These are phyloP conservation scores for Rosellinia necatrix DNA, from an alignment of 2,329 filamentous ascomycete species.

Conservation along the genomic window DNA sequence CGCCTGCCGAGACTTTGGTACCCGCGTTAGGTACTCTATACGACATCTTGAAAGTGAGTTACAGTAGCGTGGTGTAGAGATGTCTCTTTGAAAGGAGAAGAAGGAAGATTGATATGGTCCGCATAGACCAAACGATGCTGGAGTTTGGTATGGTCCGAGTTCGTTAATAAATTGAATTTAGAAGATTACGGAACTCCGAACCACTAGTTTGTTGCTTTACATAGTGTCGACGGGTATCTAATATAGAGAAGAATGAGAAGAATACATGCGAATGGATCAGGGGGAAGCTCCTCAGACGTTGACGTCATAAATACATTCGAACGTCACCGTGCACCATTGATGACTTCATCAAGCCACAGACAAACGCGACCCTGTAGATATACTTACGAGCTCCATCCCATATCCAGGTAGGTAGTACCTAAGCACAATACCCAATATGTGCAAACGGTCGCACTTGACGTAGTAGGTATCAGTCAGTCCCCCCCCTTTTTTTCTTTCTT, in stretches of 20 bases:
- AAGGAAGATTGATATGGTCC: too few relatives aligned
- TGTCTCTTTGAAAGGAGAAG: too few relatives aligned
- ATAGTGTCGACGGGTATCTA: background rate
- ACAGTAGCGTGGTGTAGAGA: background rate
- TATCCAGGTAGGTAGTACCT: too few relatives aligned
- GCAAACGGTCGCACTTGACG: too few relatives aligned
- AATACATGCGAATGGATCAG: too few relatives aligned
- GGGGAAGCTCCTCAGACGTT: conserved; percentile 6
- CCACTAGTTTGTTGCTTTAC: background rate
- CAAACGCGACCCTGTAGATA: too few relatives aligned
- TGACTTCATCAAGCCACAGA: conserved; percentile 30
- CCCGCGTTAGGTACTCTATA: conserved; percentile 36
- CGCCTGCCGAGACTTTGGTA: conserved; percentile 52
- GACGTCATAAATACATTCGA: conserved; percentile 32
- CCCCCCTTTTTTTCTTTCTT: too few relatives aligned
- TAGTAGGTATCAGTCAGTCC: too few relatives aligned
- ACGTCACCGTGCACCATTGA: conserved; percentile 24
- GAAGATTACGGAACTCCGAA: background rate
- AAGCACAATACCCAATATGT: too few relatives aligned
- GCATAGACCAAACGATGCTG: too few relatives aligned
- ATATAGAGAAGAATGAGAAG: too few relatives aligned
- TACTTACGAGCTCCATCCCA: too few relatives aligned
- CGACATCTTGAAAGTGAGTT: conserved; percentile 28
- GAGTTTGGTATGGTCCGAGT: background rate
- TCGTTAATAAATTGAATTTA: background rate